Base-by-base conservation (phyloP, 805 yeast genomes). In the Candida sithepensis region DNA sequence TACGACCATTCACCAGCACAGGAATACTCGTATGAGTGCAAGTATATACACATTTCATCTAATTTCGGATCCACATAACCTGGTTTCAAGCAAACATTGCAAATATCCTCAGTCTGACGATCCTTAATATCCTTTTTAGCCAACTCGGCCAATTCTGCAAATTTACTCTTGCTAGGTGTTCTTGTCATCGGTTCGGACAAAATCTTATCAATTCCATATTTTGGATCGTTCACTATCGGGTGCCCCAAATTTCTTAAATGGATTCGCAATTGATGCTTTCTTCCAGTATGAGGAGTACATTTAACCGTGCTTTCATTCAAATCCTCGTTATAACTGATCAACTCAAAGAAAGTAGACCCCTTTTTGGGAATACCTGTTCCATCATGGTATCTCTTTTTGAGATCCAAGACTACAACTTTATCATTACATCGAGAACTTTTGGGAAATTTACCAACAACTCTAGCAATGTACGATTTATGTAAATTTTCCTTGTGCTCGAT, bases 241-340 rank as follows among this genome's bases (percentile, higher is more conserved):
- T 49, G 55, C 0, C 74, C 74, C 44, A 77, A 46, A 50, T 76
- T 74, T 16, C 80, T 59, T 14, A 78, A 57, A 57, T 79, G 84
- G 7, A 78, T 75, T 13, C 84, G 62, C 19, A 79, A 75, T 55
- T 79, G 84, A 61, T 79, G 84, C 63, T 72, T 74, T 43, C 72
- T 69, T 0, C 84, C 84, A 0, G 78, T 70, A 2, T 68, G 45
- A 0, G 82, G 80, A 24, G 56, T 54, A 50, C 82, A 78, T 44
- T 55, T 39, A 1, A 78, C 75, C 0, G 77, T 54, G 49, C 77
- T 73, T 46, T 74, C 47, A 30, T 64, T 48, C 2, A 50, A 32
- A 3, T 51, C 45, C 2, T 42, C 21, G 48, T 60, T 57, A 49
- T 73, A 75, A 10, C 39, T 19, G 0, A 61, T 6, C 16, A 47